Percentiles rank a stretch among this genome's conserved stretches.
These are phyloP conservation scores for Curvularia eragrostidis DNA, from an alignment of 2,329 filamentous ascomycete genomes.

Conservation along the genomic window DNA sequence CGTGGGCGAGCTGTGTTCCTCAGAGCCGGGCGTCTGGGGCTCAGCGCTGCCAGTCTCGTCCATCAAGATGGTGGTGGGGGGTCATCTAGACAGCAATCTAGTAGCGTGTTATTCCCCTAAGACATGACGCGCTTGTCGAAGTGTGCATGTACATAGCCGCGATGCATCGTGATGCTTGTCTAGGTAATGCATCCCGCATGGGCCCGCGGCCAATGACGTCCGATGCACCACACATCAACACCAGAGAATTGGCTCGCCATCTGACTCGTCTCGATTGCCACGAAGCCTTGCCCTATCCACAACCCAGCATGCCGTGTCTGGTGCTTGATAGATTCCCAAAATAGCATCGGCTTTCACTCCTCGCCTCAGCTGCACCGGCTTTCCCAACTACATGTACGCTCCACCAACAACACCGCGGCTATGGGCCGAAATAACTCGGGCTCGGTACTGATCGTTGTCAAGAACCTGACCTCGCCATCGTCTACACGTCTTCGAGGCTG, in stretches of 20 bases:
- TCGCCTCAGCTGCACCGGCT: not conserved
- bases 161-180: constrained; percentile 15
- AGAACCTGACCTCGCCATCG: not conserved
- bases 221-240: constrained; percentile 1
- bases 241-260: not conserved
- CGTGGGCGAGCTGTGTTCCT: constrained; percentile 20
- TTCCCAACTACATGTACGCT: not conserved
- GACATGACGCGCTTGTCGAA: constrained; percentile 13
- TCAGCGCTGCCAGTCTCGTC: constrained; percentile 38
- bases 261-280: not conserved
- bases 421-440: not conserved
- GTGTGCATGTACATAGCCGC: constrained; percentile 7
- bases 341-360: not conserved
- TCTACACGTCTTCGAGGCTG: constrained; percentile 2
- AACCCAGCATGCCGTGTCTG: not conserved
- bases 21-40: constrained; percentile 26
- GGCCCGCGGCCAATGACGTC: constrained; percentile 20
- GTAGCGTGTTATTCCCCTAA: constrained; percentile 3
- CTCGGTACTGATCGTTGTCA: not conserved
- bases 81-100: constrained; percentile 28
- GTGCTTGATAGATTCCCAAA: not conserved
- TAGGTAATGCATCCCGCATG: constrained; percentile 15
- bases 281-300: not conserved
- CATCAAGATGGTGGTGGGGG: constrained; percentile 30
- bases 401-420: constrained; percentile 1